Percentiles rank a stretch among this genome's conserved stretches.
These are phyloP conservation scores for Lasiodiplodia citricola DNA, from an alignment of 2,329 filamentous ascomycete species.

Conservation along the genomic window DNA sequence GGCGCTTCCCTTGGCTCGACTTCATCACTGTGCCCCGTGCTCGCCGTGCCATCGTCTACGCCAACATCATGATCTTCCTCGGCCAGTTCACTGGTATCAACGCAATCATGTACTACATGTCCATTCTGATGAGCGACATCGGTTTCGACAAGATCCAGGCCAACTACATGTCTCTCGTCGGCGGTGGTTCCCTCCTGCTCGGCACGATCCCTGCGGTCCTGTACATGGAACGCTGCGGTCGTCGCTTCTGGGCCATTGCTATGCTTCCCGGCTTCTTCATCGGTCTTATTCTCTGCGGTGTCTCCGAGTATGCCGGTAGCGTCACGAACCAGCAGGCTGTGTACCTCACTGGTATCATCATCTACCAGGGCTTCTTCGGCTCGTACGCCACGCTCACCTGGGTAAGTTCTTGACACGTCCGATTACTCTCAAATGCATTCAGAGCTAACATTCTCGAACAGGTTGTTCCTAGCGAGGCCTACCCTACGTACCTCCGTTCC, in stretches of 20 bases:
- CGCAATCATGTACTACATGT: slow-evolving; percentile 76
- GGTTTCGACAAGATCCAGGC: slow-evolving; percentile 67
- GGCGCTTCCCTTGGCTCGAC: slow-evolving; percentile 72
- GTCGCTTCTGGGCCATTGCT: slow-evolving; percentile 74
- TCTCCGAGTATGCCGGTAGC: slow-evolving; percentile 63
- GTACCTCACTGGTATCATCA: slow-evolving; percentile 69
- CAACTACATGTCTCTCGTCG: slow-evolving; percentile 78
- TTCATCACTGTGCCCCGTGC: slow-evolving; percentile 63
- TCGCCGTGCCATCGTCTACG: slow-evolving; percentile 41
- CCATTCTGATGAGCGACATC: slow-evolving; percentile 68
- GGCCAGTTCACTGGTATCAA: slow-evolving; percentile 76
- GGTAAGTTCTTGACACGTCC: slow-evolving; percentile 21
- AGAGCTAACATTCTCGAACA: background rate
- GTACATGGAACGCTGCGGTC: slow-evolving; percentile 74
- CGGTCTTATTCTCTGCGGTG: slow-evolving; percentile 69
- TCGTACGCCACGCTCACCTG: slow-evolving; percentile 43
- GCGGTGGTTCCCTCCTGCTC: slow-evolving; percentile 69
- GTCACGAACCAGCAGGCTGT: slow-evolving; percentile 60
- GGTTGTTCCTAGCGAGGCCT: slow-evolving; percentile 66
- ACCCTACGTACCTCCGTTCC: slow-evolving; percentile 72
- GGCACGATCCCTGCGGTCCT: slow-evolving; percentile 72
- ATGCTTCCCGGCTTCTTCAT: slow-evolving; percentile 76
- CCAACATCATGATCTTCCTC: slow-evolving; percentile 41
- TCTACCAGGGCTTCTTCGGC: slow-evolving; percentile 45
- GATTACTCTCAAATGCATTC: background rate